Conservation (phyloP, 805 yeast genomes). For the Barnettozyma wickerhamii region DNA sequence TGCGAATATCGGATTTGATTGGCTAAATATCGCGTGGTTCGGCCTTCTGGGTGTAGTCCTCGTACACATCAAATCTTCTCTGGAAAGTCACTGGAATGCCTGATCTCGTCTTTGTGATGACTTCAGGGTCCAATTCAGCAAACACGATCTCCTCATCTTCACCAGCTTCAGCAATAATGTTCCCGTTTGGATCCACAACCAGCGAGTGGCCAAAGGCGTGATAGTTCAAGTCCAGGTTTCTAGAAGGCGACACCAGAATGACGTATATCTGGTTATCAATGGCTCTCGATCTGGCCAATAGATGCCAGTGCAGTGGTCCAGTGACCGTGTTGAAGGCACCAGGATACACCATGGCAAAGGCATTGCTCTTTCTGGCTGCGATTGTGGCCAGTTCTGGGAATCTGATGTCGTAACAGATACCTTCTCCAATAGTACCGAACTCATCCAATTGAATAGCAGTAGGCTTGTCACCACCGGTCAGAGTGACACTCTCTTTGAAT, state of each 20-base stretch:
- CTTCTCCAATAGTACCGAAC: constrained; percentile 68
- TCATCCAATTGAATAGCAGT: constrained; percentile 45
- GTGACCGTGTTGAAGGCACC: constrained; percentile 87
- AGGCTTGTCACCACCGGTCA: constrained; percentile 78
- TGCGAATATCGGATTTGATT: neutral
- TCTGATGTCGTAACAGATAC: constrained; percentile 79
- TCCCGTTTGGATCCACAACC: constrained; percentile 63
- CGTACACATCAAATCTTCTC: constrained; percentile 62
- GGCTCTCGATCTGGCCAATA: constrained; percentile 69
- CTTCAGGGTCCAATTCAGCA: constrained; percentile 65
- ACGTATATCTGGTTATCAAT: constrained; percentile 73
- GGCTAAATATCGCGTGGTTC: constrained; percentile 14
- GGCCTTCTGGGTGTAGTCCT: constrained; percentile 20
- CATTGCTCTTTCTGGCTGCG: constrained; percentile 58
- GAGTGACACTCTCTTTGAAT: constrained; percentile 77
- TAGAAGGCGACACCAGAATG: constrained; percentile 84
- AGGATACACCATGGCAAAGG: constrained; percentile 80
- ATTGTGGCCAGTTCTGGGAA: constrained; percentile 76
- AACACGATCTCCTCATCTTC: constrained; percentile 72
- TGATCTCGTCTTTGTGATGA: constrained; percentile 51
- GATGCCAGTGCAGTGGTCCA: constrained; percentile 83
- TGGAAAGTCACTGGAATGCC: constrained; percentile 69
- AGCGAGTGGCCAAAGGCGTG: constrained; percentile 69
- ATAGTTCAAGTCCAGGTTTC: constrained; percentile 55
- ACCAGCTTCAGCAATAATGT: constrained; percentile 69